Evolutionary conservation across 2,329 filamentous ascomycete species (phyloP), one percentile per base, ranked within the genome.

Genomic region (Cadophora malorum): DNA sequence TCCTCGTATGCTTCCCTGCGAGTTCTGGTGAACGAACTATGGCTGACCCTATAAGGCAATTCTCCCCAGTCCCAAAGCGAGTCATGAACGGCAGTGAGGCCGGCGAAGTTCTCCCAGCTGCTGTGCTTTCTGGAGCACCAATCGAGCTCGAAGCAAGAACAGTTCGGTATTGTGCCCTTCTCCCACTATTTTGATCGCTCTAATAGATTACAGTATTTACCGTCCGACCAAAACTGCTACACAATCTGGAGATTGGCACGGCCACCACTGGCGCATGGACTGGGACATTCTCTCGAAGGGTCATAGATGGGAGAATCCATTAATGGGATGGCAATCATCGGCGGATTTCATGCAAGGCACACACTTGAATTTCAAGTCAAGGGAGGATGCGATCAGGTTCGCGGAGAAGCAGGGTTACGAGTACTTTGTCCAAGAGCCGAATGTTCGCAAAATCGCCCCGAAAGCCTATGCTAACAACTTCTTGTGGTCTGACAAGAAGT

Each of bases 391-490:
- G 72, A 95, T 99, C 76, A 84, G 86, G 68, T 99, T 99, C 78
- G 96, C 96, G 28, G 92, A 98, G 83, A 99, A 98, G 87, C 96
- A 99, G 81, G 96, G 96, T 45, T 99, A 99, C 79, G 95, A 99
- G 79, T 99, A 97, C 82, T 98, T 96, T 79, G 94, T 99, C 28
- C 96, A 98, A 84, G 96, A 98, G 83, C 95, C 96, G 45, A 96
- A 97, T 78, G 88, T 89, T 81, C 89, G 96, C 78, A 91, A 90
- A 78, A 90, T 97, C 76, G 83, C 89, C 19, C 92, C 94, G 69
- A 99, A 99, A 88, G 91, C 93, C 12, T 99, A 99, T 80, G 95
- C 96, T 69, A 96, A 97, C 82, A 97, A 98, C 84, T 99, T 98
- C 81, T 79, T 94, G 71, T 94, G 96, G 83, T 89, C 89, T 70